A percentile compares a stretch with the other conserved stretches of the same genome.
Conservation (phyloP, 2,329 filamentous ascomycete species). For the Neonectria punicea region DNA sequence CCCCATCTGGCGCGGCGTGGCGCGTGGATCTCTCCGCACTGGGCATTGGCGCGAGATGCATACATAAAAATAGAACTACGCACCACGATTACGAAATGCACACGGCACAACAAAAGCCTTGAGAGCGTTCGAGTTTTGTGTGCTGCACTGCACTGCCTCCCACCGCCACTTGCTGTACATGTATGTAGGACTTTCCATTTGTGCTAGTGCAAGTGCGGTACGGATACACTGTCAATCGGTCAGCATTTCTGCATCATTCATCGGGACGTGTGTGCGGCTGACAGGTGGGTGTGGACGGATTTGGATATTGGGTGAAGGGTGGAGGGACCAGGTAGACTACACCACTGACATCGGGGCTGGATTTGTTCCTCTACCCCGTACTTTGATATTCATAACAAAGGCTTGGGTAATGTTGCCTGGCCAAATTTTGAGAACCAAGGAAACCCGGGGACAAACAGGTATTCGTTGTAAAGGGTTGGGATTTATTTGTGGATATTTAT, state of each 20-base stretch:
- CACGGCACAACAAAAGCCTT: neutral
- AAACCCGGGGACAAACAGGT: neutral
- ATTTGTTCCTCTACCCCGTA: neutral
- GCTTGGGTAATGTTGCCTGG: neutral
- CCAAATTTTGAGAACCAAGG: neutral
- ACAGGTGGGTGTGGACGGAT: neutral
- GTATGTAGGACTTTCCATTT: neutral
- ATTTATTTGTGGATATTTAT: constrained; percentile 1
- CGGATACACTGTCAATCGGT: neutral
- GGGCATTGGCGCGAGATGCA: neutral
- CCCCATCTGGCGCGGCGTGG: neutral
- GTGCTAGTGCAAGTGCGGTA: neutral
- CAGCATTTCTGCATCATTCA: neutral
- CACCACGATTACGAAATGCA: neutral
- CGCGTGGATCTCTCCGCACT: neutral
- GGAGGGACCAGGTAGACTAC: neutral
- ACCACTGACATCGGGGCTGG: neutral
- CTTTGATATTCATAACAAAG: neutral
- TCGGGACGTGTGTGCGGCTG: neutral
- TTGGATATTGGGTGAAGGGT: neutral
- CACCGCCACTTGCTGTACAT: neutral
- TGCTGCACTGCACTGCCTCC: constrained; percentile 1
- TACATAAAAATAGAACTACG: constrained; percentile 15
- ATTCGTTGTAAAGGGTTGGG: neutral
- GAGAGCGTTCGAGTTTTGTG: neutral